Conservation (phyloP, 2,329 filamentous ascomycete species). For the Penicillium verrucosum region DNA sequence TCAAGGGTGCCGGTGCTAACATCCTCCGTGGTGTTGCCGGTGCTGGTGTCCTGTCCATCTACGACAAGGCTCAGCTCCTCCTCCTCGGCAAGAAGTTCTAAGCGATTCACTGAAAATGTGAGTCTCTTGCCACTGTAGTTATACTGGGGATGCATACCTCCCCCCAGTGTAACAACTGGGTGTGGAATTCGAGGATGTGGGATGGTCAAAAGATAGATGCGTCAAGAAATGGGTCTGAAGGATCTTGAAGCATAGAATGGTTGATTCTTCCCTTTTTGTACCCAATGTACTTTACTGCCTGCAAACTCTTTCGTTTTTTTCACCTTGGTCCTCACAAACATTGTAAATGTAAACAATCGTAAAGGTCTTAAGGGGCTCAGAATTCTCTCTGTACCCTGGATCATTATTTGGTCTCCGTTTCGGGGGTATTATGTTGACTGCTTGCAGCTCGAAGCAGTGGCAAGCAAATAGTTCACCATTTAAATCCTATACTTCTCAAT, state of each 20-base stretch:
- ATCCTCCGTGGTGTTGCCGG: constrained; percentile 99
- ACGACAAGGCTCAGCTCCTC: constrained; percentile 98
- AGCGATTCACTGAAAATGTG: constrained; percentile 33
- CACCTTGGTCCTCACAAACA: constrained; percentile 22
- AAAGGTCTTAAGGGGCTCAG: background rate
- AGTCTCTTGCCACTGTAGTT: constrained; percentile 21
- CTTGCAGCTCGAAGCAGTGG: no score
- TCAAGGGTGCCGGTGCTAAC: constrained; percentile 99
- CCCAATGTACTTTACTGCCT: constrained; percentile 51
- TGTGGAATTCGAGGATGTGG: constrained; percentile 32
- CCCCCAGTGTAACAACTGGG: constrained; percentile 28
- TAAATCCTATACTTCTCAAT: no score
- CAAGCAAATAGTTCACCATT: no score
- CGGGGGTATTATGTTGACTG: no score
- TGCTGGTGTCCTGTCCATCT: constrained; percentile 99
- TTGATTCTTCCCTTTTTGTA: constrained; percentile 43
- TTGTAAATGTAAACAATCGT: background rate
- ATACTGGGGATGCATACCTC: constrained; percentile 27
- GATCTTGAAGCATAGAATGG: constrained; percentile 46
- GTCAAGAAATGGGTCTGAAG: constrained; percentile 37
- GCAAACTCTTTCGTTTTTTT: constrained; percentile 43
- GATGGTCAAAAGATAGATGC: constrained; percentile 45
- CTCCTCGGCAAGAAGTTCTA: constrained; percentile 99
- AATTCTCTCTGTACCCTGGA: no score
- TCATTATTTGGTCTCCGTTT: no score